phyloP scores from a whole-genome alignment of 768 basidiomycete species.

The Trametes cinnabarina region DNA sequence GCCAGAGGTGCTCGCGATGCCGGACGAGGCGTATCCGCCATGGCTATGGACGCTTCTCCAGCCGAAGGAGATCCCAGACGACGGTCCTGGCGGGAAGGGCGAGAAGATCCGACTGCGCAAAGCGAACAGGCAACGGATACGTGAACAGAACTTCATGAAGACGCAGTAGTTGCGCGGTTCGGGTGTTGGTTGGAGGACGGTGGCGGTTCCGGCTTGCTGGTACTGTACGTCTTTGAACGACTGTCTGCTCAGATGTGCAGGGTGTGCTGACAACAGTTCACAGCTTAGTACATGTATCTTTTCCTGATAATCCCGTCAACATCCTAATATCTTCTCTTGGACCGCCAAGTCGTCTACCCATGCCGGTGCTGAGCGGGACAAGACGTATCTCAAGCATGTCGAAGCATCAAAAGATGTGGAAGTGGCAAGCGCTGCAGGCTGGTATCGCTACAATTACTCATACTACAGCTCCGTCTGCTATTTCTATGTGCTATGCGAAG shows the following conservation, averaged over 20 bases:
- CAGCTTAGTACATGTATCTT: slow-evolving; percentile 14
- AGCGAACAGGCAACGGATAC: slow-evolving; percentile 67
- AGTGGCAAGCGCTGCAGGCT: background rate
- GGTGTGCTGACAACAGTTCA: background rate
- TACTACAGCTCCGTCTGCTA: background rate
- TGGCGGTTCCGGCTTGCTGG: background rate
- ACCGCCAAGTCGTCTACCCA: no score
- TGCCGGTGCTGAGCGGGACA: no score
- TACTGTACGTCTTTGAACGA: background rate
- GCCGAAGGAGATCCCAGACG: slow-evolving; percentile 59
- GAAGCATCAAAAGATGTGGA: background rate
- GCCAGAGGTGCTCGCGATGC: slow-evolving; percentile 65
- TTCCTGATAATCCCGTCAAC: background rate
- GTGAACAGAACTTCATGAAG: slow-evolving; percentile 84
- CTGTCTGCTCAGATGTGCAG: background rate
- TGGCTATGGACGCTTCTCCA: slow-evolving; percentile 85
- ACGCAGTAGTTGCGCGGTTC: slow-evolving; percentile 48
- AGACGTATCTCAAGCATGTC: no score
- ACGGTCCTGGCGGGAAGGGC: slow-evolving; percentile 71
- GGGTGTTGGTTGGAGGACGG: background rate
- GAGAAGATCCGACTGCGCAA: slow-evolving; percentile 51
- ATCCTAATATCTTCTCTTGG: background rate
- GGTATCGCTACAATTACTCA: background rate
- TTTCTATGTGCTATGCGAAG: background rate
- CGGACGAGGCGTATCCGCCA: slow-evolving; percentile 82